phyloP scores from a whole-genome alignment of 768 basidiomycete species.

The Mycena latifolia region DNA sequence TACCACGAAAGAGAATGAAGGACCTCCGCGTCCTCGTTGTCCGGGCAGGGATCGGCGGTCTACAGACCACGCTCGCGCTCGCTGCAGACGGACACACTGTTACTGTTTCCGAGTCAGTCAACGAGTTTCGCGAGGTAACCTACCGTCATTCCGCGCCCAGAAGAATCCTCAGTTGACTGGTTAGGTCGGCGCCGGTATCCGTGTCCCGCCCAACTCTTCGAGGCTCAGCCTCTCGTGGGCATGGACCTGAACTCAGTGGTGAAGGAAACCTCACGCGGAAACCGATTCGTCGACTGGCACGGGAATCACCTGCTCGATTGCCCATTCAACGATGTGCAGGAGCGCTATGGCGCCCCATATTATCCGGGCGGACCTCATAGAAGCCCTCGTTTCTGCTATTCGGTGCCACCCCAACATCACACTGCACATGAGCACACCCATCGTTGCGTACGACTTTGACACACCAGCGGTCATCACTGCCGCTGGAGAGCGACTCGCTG shows the following conservation, averaged over 20 bases:
- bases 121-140: no score
- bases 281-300: conserved; percentile 35
- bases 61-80: no score
- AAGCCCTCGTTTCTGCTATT: conserved; percentile 45
- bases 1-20: no score
- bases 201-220: conserved; percentile 44
- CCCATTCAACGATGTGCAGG: conserved; percentile 17
- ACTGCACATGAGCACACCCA: conserved; percentile 43
- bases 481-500: conserved; percentile 47
- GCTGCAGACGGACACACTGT: no score
- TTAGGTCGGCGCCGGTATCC: conserved; percentile 20
- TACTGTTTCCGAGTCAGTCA: no score
- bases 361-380: conserved; percentile 57
- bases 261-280: conserved; percentile 31
- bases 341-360: conserved; percentile 51
- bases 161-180: no score
- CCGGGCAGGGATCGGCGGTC: no score
- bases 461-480: conserved; percentile 47
- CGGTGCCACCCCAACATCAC: conserved; percentile 42
- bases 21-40: no score
- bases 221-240: conserved; percentile 32
- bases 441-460: conserved; percentile 38
- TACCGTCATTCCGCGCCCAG: no score
- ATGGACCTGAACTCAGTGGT: conserved; percentile 22
- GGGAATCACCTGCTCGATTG: conserved; percentile 25